A percentile compares a stretch with the other conserved stretches of the same genome.
Conservation (phyloP, 805 yeast genomes). For the Tetrapisispora fleetii region DNA sequence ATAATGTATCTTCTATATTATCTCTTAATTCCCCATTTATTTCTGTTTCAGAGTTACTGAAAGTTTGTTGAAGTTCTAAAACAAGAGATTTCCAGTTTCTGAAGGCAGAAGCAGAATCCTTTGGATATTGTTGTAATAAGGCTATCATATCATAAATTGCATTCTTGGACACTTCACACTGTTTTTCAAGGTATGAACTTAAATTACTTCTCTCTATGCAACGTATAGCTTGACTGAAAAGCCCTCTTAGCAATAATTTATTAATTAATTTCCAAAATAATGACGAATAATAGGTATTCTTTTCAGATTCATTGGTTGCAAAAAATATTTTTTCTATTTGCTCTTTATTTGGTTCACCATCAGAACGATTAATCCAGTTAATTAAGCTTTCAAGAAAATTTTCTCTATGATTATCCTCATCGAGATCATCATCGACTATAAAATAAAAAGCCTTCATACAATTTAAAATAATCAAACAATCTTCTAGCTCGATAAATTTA, state of each 20-base stretch:
- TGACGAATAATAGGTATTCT: constrained; percentile 30
- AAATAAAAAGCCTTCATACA: constrained; percentile 44
- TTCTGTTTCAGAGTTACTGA: constrained; percentile 16
- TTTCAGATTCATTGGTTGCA: constrained; percentile 34
- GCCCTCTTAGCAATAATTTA: constrained; percentile 51
- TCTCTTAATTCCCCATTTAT: constrained; percentile 22
- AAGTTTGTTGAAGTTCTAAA: constrained; percentile 20
- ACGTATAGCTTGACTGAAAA: constrained; percentile 43
- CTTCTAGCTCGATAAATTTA: constrained; percentile 33
- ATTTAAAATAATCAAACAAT: constrained; percentile 43
- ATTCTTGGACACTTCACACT: constrained; percentile 19
- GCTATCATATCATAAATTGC: constrained; percentile 28
- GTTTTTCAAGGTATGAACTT: constrained; percentile 9
- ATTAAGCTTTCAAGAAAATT: constrained; percentile 37
- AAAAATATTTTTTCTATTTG: constrained; percentile 36
- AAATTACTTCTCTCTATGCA: constrained; percentile 23
- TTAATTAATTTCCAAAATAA: constrained; percentile 55
- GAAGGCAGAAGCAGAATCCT: constrained; percentile 24
- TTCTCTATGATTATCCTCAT: constrained; percentile 25
- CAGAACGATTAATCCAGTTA: constrained; percentile 62
- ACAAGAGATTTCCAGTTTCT: constrained; percentile 32
- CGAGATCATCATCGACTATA: constrained; percentile 15
- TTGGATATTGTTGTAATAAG: constrained; percentile 31
- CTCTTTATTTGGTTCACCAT: constrained; percentile 52
- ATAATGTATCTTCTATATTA: constrained; percentile 25